Percentiles rank a stretch among this genome's conserved stretches.
These are phyloP conservation scores for Penicillium sp. DNA, from an alignment of 2,329 filamentous ascomycete species.

Conservation along the genomic window DNA sequence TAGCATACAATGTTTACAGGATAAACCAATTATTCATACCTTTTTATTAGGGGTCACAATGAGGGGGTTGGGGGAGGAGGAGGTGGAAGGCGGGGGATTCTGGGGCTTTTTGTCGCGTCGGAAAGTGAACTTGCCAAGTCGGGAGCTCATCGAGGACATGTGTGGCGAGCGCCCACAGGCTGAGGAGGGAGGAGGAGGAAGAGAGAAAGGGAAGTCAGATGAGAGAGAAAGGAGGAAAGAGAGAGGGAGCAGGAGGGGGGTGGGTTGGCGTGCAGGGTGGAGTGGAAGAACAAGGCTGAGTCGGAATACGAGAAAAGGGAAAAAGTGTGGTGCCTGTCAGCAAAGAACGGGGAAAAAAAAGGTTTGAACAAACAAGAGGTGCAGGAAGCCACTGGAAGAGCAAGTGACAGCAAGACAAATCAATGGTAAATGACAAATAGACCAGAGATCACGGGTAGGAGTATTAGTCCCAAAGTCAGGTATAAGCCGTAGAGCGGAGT, in stretches of 20 bases:
- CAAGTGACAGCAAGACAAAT: neutral
- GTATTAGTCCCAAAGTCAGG: neutral
- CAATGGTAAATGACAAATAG: neutral
- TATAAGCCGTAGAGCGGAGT: neutral
- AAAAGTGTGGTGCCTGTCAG: neutral
- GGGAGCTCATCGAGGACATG: constrained; percentile 55
- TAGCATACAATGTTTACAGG: no score
- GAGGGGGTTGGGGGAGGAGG: constrained; percentile 32
- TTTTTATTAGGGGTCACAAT: constrained; percentile 39
- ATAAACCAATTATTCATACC: no score
- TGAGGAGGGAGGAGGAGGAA: constrained; percentile 11
- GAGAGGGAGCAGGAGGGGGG: constrained; percentile 15
- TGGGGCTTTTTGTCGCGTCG: constrained; percentile 52
- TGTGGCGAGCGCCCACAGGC: constrained; percentile 24
- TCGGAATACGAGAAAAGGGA: neutral
- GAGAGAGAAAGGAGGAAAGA: constrained; percentile 16
- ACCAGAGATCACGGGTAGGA: neutral
- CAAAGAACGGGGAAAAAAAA: neutral
- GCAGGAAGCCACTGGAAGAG: neutral
- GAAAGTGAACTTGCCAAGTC: constrained; percentile 51
- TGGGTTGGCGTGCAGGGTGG: constrained; percentile 5
- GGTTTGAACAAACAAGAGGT: neutral
- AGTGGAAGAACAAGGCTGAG: constrained; percentile 8
- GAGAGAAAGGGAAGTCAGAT: constrained; percentile 7
- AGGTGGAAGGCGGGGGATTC: constrained; percentile 26